phyloP scores from a whole-genome alignment of 108 stramenopile species.

The Chaetoceros muelleri region DNA sequence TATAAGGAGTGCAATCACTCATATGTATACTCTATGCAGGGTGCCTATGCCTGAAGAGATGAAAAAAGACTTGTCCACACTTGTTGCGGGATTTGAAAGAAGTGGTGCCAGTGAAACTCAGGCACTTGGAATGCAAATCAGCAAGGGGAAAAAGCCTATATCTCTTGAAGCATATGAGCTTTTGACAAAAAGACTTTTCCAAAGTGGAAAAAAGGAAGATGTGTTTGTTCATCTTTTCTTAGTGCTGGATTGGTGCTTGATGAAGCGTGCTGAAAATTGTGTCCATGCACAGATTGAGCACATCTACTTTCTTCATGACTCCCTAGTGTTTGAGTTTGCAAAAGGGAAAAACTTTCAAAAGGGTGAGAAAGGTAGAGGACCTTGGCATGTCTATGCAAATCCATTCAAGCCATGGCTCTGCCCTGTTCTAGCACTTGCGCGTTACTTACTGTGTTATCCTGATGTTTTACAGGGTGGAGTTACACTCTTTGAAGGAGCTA shows the following conservation, averaged over 20 bases:
- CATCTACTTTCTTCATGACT: constrained; percentile 8
- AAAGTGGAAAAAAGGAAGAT: constrained; percentile 2
- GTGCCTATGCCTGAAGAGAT: neutral
- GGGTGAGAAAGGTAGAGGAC: neutral
- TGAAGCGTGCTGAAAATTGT: constrained; percentile 9
- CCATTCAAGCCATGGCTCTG: constrained; percentile 8
- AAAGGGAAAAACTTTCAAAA: constrained; percentile 10
- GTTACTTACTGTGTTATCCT: neutral
- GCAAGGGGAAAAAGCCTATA: constrained; percentile 2
- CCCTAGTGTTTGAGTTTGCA: constrained; percentile 8
- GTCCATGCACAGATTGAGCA: constrained; percentile 8
- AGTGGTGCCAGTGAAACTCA: neutral
- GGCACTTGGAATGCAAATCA: neutral
- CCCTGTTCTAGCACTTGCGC: constrained; percentile 6
- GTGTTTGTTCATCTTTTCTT: constrained; percentile 12
- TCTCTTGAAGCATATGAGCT: constrained; percentile 1
- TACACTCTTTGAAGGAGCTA: constrained; percentile 4
- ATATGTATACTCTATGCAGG: neutral
- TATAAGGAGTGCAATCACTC: neutral
- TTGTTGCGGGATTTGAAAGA: neutral
- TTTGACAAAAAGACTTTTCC: constrained; percentile 1
- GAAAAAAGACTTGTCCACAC: neutral
- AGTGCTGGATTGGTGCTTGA: constrained; percentile 12
- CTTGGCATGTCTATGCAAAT: constrained; percentile 19
- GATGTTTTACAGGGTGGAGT: neutral